phyloP scores from a whole-genome alignment of 805 yeast genomes.

The Hemisphaericaspora nanyangensis region DNA sequence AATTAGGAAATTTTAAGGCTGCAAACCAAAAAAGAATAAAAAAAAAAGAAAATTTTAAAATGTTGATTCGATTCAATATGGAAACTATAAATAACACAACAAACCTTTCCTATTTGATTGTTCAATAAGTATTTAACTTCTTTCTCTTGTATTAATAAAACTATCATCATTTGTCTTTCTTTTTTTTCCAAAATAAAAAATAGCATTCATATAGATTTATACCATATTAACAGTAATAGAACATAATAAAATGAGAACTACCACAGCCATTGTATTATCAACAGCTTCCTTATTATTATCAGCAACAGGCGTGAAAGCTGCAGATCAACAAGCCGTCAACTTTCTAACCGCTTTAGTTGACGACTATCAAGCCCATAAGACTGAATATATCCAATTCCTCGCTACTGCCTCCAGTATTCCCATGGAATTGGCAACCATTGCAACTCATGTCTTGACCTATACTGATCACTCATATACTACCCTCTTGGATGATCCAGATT shows the following conservation, averaged over 20 bases:
- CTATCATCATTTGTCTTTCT: not conserved
- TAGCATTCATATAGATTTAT: not conserved
- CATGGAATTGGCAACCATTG: conserved; percentile 23
- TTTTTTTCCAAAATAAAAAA: too few relatives aligned
- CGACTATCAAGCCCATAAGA: conserved; percentile 24
- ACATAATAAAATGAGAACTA: conserved; percentile 9
- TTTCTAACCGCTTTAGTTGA: conserved; percentile 36
- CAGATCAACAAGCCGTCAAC: conserved; percentile 17
- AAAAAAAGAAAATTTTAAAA: too few relatives aligned
- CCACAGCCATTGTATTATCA: conserved; percentile 9
- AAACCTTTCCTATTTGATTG: too few relatives aligned
- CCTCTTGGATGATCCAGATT: conserved; percentile 21
- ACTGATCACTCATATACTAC: conserved; percentile 38
- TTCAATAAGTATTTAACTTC: too few relatives aligned
- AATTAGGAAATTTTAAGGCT: not conserved
- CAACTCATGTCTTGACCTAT: conserved; percentile 25
- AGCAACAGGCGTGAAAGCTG: too few relatives aligned
- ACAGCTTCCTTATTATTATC: too few relatives aligned
- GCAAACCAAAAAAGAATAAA: not conserved
- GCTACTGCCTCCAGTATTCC: conserved; percentile 27
- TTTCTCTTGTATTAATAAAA: conserved; percentile 1
- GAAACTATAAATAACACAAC: not conserved
- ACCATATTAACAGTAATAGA: conserved; percentile 15
- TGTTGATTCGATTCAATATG: too few relatives aligned
- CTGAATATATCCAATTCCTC: conserved; percentile 23